phyloP scores from a whole-genome alignment of 192 early-diverging fungal genomes.

The Backusella tarrabulga region DNA sequence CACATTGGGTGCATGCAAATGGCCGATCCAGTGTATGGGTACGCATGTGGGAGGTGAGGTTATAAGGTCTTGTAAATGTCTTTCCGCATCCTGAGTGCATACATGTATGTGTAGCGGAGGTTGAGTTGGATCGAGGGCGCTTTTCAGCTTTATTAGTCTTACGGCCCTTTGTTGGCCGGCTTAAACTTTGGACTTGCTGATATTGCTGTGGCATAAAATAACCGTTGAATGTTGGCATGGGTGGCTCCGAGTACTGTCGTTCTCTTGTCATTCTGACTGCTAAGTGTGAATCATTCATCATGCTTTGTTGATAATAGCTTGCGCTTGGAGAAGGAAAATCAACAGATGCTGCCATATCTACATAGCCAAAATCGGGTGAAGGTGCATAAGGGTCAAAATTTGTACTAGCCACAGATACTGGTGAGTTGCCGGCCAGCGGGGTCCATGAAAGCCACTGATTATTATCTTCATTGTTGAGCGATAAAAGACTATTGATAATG shows the following conservation, averaged over 20 bases:
- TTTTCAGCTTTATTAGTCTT: slow-evolving; percentile 2
- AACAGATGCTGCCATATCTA: background rate
- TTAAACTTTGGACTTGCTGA: background rate
- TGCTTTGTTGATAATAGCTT: background rate
- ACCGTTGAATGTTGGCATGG: background rate
- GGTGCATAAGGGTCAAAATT: background rate
- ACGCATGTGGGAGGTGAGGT: slow-evolving; percentile 70
- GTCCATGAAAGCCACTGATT: slow-evolving; percentile 10
- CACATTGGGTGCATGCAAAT: slow-evolving; percentile 71
- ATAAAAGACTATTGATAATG: background rate
- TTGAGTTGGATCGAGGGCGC: background rate
- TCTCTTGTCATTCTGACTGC: background rate
- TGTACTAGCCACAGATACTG: background rate
- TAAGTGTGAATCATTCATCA: background rate
- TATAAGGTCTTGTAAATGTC: slow-evolving; percentile 73
- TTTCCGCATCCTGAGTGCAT: slow-evolving; percentile 55
- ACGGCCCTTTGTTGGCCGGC: background rate
- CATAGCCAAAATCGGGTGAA: background rate
- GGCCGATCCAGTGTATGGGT: slow-evolving; percentile 75
- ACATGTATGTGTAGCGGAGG: slow-evolving; percentile 11
- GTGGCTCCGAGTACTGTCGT: slow-evolving; percentile 21
- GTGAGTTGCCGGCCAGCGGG: background rate
- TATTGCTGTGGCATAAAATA: background rate
- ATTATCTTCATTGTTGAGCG: slow-evolving; percentile 1
- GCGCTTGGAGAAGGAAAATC: slow-evolving; percentile 7